phyloP scores from a whole-genome alignment of 2,329 filamentous ascomycete genomes.

The Chaetomium sp. region DNA sequence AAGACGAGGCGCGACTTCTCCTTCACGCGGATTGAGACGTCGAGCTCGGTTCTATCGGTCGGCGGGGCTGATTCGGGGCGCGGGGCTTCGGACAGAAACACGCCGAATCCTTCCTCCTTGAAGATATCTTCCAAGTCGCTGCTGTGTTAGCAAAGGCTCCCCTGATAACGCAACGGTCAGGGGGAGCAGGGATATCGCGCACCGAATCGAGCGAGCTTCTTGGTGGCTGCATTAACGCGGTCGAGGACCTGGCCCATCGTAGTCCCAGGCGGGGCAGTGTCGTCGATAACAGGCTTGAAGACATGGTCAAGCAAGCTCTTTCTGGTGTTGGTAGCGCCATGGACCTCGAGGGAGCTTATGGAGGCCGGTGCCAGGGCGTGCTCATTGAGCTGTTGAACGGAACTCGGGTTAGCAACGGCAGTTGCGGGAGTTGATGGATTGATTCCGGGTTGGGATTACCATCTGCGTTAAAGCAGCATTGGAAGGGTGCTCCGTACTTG shows the following conservation, averaged over 20 bases:
- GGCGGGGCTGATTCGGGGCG: conserved; percentile 66
- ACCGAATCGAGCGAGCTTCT: conserved; percentile 82
- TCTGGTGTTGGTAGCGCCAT: conserved; percentile 83
- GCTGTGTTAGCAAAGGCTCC: conserved; percentile 9
- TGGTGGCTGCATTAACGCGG: conserved; percentile 69
- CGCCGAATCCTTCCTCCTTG: conserved; percentile 75
- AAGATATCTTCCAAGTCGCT: conserved; percentile 69
- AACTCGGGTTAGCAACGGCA: neutral
- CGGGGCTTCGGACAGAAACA: conserved; percentile 78
- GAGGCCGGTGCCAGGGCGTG: conserved; percentile 87
- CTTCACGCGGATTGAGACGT: conserved; percentile 74
- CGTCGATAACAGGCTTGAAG: conserved; percentile 74
- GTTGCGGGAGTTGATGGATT: neutral
- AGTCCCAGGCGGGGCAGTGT: conserved; percentile 66
- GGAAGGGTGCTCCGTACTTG: neutral
- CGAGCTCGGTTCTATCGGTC: conserved; percentile 74
- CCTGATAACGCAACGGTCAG: neutral
- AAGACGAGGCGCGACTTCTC: conserved; percentile 84
- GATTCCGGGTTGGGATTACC: conserved; percentile 14
- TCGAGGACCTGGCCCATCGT: conserved; percentile 79
- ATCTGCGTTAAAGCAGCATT: conserved; percentile 21
- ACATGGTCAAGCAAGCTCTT: conserved; percentile 79
- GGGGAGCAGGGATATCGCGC: conserved; percentile 38
- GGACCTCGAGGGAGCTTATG: conserved; percentile 80
- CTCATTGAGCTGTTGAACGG: conserved; percentile 63